Percentiles rank a stretch among this genome's conserved stretches.
Conservation (phyloP, 768 basidiomycete genomes). For the Termitomyces sp. region DNA sequence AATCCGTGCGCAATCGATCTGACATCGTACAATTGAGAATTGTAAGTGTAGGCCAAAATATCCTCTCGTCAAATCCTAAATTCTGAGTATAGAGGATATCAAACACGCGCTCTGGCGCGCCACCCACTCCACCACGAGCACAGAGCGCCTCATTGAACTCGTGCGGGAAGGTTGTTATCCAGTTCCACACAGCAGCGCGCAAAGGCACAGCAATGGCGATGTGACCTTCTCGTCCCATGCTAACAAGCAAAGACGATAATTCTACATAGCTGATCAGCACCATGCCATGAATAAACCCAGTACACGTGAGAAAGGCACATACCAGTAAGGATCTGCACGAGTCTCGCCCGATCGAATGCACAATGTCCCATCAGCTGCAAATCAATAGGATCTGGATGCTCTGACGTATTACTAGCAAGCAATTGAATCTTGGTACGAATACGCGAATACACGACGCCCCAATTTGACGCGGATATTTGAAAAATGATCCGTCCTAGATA, state of each 20-base stretch:
- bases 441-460: conserved; percentile 69
- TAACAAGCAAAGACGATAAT: conserved; percentile 74
- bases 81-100: conserved; percentile 62
- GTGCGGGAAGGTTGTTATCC: conserved; percentile 73
- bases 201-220: conserved; percentile 66
- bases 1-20: conserved; percentile 62
- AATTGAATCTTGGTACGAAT: conserved; percentile 65
- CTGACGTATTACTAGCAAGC: conserved; percentile 42
- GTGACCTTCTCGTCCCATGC: conserved; percentile 73
- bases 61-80: conserved; percentile 39
- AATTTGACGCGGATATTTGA: conserved; percentile 85
- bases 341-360: conserved; percentile 61
- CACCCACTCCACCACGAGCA: conserved; percentile 63
- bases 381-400: conserved; percentile 62
- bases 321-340: conserved; percentile 72
- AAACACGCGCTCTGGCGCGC: conserved; percentile 81
- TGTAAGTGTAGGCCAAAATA: conserved; percentile 79
- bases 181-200: conserved; percentile 82
- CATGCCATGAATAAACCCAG: background rate
- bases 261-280: conserved; percentile 36
- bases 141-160: conserved; percentile 75
- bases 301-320: conserved; percentile 11
- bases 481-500: conserved; percentile 78
- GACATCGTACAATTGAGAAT: conserved; percentile 70
- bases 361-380: conserved; percentile 75